Conservation (phyloP, 192 early-diverging fungal genomes). For the Backusella parvicylindrica region DNA sequence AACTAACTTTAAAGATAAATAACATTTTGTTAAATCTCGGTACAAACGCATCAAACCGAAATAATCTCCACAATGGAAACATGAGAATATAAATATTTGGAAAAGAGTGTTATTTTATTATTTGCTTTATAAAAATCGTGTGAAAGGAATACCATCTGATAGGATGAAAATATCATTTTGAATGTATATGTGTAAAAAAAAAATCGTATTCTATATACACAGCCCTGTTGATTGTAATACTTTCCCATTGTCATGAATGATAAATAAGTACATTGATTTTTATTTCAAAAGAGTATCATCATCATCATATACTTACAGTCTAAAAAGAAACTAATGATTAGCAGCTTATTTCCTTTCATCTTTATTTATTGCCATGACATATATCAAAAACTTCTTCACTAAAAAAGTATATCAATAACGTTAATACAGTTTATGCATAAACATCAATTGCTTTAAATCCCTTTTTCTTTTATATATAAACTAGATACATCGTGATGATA, state of each 20-base stretch:
- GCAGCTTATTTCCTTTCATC: neutral
- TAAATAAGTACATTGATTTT: too few relatives aligned
- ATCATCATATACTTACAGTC: neutral
- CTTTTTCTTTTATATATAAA: too few relatives aligned
- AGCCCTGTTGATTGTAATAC: neutral
- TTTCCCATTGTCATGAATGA: neutral
- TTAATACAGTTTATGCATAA: too few relatives aligned
- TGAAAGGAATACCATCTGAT: neutral
- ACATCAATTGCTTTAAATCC: too few relatives aligned
- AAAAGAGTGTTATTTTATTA: neutral
- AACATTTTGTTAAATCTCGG: neutral
- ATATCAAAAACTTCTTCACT: neutral
- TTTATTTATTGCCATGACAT: neutral
- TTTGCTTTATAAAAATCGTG: neutral
- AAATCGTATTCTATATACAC: neutral
- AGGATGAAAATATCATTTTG: neutral
- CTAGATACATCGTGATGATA: neutral
- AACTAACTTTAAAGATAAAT: neutral
- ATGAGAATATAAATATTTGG: neutral
- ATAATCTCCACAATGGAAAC: neutral
- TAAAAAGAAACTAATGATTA: neutral
- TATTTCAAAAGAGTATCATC: neutral
- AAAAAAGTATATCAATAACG: too few relatives aligned
- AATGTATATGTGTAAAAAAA: too few relatives aligned
- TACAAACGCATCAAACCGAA: neutral